Conservation (phyloP, 2,329 filamentous ascomycete species). For the Leptographium procerum region DNA sequence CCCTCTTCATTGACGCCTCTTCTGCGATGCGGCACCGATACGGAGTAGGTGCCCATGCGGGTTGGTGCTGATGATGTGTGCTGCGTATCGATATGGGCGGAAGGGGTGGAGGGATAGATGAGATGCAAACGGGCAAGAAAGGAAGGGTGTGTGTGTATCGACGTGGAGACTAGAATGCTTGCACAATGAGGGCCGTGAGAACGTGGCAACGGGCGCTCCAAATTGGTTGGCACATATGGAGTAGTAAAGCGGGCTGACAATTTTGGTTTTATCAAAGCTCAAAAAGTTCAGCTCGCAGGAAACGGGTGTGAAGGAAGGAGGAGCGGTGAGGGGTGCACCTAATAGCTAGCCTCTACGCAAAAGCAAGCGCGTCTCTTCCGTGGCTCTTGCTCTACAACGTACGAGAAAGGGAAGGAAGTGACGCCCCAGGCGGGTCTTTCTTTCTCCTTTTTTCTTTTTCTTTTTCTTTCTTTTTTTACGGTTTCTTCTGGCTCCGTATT, state of each 20-base stretch:
- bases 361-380: too few relatives aligned
- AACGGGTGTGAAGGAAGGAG: neutral
- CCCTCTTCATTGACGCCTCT: neutral
- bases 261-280: neutral
- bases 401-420: neutral
- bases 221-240: too few relatives aligned
- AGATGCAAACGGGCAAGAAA: conserved; percentile 1
- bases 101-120: neutral
- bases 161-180: neutral
- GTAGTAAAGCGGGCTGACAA: neutral
- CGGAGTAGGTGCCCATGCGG: conserved; percentile 2
- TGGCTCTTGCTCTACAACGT: neutral
- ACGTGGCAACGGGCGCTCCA: neutral
- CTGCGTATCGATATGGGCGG: neutral
- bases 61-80: neutral
- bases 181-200: neutral
- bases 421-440: neutral
- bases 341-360: neutral
- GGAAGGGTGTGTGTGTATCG: neutral
- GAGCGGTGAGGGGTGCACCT: neutral
- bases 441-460: neutral
- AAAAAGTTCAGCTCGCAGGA: neutral
- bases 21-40: conserved; percentile 7
- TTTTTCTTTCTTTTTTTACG: neutral
- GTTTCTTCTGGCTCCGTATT: neutral